Base-by-base conservation (phyloP, 176 grass and related monocot species). In the Avena atlantica region DNA sequence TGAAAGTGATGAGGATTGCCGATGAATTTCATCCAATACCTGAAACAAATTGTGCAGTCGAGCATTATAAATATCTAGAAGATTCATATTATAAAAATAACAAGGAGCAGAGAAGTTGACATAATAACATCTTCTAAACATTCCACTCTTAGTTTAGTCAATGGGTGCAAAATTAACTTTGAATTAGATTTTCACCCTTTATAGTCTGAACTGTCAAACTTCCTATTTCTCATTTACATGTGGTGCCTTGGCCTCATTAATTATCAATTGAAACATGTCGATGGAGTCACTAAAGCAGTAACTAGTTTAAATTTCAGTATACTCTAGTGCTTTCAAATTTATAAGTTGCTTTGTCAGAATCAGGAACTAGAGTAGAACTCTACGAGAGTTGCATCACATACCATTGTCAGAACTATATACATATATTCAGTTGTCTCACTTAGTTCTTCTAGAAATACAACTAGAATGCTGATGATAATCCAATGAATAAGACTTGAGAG, bases 11-110 rank as follows among this genome's bases (percentile, higher is more conserved):
- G 91, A 83, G 20, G 92, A 92, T 73, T 98, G 93, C 23, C 87
- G 96, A 78, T 98, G 96, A 84, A 98, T 98, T 89, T 98, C 96
- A 89, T 98, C 96, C 79, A 98, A 88, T 62, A 98, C 96, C 96
- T 98, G 93, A 62, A 94, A 81, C 85, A 49, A 89, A 81, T 87
- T 31, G 42, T 12, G 50, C 57, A 87, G 20, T 24, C 37, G 29
- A 87, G 61, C 24, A 53, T 76, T 72, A n/a, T 60, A 93, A 90
- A 89, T 89, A 64, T 76, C 27, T 67, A 80, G 17, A 70, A 78
- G 80, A 70, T 42, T 7, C 1, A 42, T 51, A 9, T 36, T 17
- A 37, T 31, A 82, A 76, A 86, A 56, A 68, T 14, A 79, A 83
- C 47, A 78, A 60, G 53, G 44, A 90, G 23, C 21, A 67, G 61